Evolutionary conservation across 345 rosid species (phyloP).

Genomic region (Nephelium lappaceum): DNA sequence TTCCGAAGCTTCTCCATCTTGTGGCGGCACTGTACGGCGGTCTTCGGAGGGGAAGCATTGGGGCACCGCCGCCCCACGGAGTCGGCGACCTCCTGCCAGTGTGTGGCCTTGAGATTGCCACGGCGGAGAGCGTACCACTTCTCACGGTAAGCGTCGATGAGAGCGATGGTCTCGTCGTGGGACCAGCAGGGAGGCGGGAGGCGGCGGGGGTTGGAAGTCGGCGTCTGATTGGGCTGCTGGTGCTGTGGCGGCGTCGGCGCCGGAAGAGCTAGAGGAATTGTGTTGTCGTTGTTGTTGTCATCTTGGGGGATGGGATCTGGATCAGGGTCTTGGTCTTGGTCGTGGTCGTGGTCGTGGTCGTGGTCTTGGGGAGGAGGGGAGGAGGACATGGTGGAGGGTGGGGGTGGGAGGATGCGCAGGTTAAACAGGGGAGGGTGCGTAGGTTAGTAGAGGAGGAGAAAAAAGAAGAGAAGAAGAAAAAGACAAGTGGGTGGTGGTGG

Average conservation of each 20-base stretch:
- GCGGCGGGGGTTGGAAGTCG: conserved; percentile 61
- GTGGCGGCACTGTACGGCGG: conserved; percentile 92
- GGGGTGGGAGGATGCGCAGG: conserved; percentile 22
- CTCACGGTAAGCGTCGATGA: conserved; percentile 83
- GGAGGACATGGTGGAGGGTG: conserved; percentile 23
- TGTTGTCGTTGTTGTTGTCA: too few species aligned
- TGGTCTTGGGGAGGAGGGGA: conserved; percentile 11
- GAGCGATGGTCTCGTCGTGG: conserved; percentile 76
- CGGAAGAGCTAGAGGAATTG: conserved; percentile 23
- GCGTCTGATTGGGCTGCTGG: background rate
- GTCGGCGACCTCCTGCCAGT: conserved; percentile 96
- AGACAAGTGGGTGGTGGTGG: conserved; percentile 31
- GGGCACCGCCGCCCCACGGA: conserved; percentile 63
- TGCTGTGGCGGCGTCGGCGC: conserved; percentile 16
- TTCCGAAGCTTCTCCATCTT: conserved; percentile 99
- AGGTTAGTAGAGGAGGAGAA: background rate
- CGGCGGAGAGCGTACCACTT: conserved; percentile 92
- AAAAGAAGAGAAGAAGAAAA: background rate
- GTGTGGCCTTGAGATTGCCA: conserved; percentile 85
- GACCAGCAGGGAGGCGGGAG: conserved; percentile 98
- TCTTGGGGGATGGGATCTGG: conserved; percentile 16
- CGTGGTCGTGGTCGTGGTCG: background rate
- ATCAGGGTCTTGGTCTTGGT: background rate
- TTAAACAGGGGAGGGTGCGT: background rate
- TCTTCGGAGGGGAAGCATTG: conserved; percentile 61